phyloP scores from a whole-genome alignment of 106 monocot genomes.

The Agapanthus africanus region DNA sequence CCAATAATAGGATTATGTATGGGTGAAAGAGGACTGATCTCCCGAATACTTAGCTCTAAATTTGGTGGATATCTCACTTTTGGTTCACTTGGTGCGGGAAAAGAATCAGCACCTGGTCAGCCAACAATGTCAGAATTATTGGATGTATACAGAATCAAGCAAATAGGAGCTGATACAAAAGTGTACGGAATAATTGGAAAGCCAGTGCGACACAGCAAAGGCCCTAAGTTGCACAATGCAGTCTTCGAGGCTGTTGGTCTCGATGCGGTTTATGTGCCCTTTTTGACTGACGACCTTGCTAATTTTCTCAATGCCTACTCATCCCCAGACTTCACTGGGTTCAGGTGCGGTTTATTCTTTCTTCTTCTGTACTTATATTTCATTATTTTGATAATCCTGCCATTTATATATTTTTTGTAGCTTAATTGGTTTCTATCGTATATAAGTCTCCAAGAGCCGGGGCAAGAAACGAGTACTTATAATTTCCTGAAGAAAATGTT shows the following conservation, averaged over 20 bases:
- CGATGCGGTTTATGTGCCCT: conserved; percentile 87
- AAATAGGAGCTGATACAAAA: conserved; percentile 62
- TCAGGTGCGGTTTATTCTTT: conserved; percentile 74
- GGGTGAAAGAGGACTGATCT: conserved; percentile 82
- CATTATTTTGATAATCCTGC: too few relatives aligned
- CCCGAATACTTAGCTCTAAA: conserved; percentile 70
- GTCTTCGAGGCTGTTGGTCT: conserved; percentile 56
- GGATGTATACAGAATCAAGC: conserved; percentile 69
- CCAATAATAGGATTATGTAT: conserved; percentile 93
- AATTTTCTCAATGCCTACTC: conserved; percentile 67
- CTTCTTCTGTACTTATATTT: neutral
- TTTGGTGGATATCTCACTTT: conserved; percentile 98
- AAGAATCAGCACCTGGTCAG: conserved; percentile 91
- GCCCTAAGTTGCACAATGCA: conserved; percentile 77
- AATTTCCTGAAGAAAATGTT: too few relatives aligned
- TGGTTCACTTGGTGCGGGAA: conserved; percentile 57
- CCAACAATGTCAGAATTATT: conserved; percentile 74
- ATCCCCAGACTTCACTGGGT: conserved; percentile 84
- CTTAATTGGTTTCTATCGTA: too few relatives aligned
- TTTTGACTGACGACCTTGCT: conserved; percentile 72
- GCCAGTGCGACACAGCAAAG: conserved; percentile 82
- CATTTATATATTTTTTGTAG: too few relatives aligned
- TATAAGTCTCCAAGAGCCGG: too few relatives aligned
- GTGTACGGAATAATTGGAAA: conserved; percentile 84
- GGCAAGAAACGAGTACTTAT: too few relatives aligned